phyloP scores from a whole-genome alignment of 2,329 filamentous ascomycete species.

The Shiraia bambusicola region DNA sequence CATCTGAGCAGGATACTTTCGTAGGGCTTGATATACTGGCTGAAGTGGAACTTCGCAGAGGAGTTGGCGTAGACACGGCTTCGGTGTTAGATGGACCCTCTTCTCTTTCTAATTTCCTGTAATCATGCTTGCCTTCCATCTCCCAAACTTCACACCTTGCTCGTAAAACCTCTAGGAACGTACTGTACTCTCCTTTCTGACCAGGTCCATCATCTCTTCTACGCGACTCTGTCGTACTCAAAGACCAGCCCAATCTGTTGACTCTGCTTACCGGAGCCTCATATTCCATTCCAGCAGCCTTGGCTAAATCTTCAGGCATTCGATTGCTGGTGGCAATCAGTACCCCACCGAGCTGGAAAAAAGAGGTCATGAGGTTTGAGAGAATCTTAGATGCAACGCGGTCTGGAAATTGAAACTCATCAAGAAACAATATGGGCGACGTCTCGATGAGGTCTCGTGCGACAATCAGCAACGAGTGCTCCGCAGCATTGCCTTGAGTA shows the following conservation, averaged over 20 bases:
- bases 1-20: conserved; percentile 1
- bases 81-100: conserved; percentile 6
- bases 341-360: conserved; percentile 81
- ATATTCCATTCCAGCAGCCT: conserved; percentile 72
- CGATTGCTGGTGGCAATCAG: conserved; percentile 79
- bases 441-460: conserved; percentile 74
- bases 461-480: conserved; percentile 72
- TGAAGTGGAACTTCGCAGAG: not conserved
- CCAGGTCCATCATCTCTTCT: conserved; percentile 40
- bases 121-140: conserved; percentile 75
- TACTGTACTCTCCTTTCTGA: conserved; percentile 69
- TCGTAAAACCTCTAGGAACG: conserved; percentile 73
- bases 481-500: conserved; percentile 41
- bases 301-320: conserved; percentile 78
- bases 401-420: conserved; percentile 83
- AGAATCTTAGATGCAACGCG: conserved; percentile 76
- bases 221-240: conserved; percentile 54
- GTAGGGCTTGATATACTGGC: not conserved
- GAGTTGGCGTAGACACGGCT: not conserved
- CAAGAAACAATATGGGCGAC: conserved; percentile 75
- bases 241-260: conserved; percentile 35
- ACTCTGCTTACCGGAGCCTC: conserved; percentile 53
- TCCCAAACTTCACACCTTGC: conserved; percentile 82
- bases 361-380: conserved; percentile 74
- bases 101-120: conserved; percentile 53